A percentile compares a stretch with the other conserved stretches of the same genome.
These are phyloP conservation scores for Apiotrichum mycotoxinovorans DNA, from an alignment of 1,284 basidiomycete genomes.

Conservation along the genomic window DNA sequence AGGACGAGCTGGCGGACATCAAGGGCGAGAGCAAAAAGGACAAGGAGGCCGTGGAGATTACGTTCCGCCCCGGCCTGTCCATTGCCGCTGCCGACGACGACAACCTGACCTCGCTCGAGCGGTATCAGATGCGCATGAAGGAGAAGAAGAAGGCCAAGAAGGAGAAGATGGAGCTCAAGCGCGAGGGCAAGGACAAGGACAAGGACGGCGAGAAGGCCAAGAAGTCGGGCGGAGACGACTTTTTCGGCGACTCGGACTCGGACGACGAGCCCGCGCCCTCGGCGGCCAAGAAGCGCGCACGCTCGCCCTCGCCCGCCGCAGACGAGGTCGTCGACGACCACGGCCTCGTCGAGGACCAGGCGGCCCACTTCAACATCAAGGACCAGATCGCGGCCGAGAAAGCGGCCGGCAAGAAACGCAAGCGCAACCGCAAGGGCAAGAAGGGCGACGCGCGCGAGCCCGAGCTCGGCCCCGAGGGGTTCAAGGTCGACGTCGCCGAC, in stretches of 20 bases:
- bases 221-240: constrained; percentile 58
- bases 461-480: constrained; percentile 54
- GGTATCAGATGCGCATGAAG: constrained; percentile 77
- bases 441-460: constrained; percentile 60
- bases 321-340: constrained; percentile 7
- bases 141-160: constrained; percentile 73
- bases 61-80: constrained; percentile 79
- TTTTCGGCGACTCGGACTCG: constrained; percentile 58
- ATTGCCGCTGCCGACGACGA: constrained; percentile 49
- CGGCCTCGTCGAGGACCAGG: constrained; percentile 17
- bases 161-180: constrained; percentile 48
- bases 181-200: constrained; percentile 44
- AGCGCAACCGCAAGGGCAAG: constrained; percentile 52
- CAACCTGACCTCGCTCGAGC: constrained; percentile 74
- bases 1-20: constrained; percentile 45
- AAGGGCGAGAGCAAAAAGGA: constrained; percentile 17
- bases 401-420: constrained; percentile 56
- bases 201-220: constrained; percentile 23
- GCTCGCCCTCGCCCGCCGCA: not conserved
- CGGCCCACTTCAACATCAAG: constrained; percentile 79
- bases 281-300: not conserved
- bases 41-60: constrained; percentile 76
- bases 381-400: constrained; percentile 84
- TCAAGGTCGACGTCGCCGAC: constrained; percentile 80
- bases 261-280: constrained; percentile 43